Evolutionary conservation across 805 yeast genomes (phyloP).

Genomic region (Teunomyces tritomae): DNA sequence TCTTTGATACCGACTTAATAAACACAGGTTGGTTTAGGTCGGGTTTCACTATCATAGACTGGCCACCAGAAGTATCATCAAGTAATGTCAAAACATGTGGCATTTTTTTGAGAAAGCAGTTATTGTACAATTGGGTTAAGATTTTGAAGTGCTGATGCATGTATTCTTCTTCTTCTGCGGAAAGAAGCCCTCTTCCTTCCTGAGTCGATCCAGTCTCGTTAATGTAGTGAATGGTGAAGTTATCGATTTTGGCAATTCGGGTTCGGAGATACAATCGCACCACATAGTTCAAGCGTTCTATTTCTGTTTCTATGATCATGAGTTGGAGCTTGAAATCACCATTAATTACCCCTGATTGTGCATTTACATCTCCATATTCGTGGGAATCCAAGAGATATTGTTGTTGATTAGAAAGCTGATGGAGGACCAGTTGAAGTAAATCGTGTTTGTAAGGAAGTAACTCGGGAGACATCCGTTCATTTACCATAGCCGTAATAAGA

Average conservation of each 20-base stretch:
- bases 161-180: conserved; percentile 57
- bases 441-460: conserved; percentile 69
- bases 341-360: conserved; percentile 25
- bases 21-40: conserved; percentile 77
- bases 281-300: conserved; percentile 81
- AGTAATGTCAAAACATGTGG: conserved; percentile 70
- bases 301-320: conserved; percentile 85
- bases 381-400: conserved; percentile 75
- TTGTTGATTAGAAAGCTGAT: conserved; percentile 63
- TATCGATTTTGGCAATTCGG: conserved; percentile 73
- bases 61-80: conserved; percentile 61
- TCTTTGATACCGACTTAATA: conserved; percentile 34
- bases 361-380: conserved; percentile 62
- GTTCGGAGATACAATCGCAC: conserved; percentile 80
- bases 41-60: conserved; percentile 79
- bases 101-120: conserved; percentile 60
- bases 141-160: conserved; percentile 66
- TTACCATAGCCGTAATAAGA: conserved; percentile 68
- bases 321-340: conserved; percentile 58
- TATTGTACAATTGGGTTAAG: conserved; percentile 61
- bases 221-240: conserved; percentile 58
- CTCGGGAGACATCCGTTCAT: conserved; percentile 86
- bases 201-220: conserved; percentile 19
- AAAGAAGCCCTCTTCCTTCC: conserved; percentile 9
- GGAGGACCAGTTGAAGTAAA: conserved; percentile 56